phyloP scores from a whole-genome alignment of 1,139 yeast genomes.

The Saccharomyces hybrid region DNA sequence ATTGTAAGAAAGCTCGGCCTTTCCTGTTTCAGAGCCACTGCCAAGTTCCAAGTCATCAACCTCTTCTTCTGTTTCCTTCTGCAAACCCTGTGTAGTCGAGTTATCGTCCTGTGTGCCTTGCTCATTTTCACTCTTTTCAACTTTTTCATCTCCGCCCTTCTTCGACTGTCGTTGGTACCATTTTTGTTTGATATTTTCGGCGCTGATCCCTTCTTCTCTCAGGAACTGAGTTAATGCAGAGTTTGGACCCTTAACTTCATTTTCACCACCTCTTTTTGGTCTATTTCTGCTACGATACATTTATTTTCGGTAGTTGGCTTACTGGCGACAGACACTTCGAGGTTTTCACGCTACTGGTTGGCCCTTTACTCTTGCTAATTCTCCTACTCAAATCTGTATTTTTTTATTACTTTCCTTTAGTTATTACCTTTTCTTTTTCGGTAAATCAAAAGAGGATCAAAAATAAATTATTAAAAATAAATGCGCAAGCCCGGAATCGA shows the following conservation, averaged over 20 bases:
- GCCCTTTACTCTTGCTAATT: background rate
- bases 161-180: slow-evolving; percentile 37
- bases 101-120: slow-evolving; percentile 6
- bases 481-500: slow-evolving; percentile 8
- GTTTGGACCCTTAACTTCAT: slow-evolving; percentile 65
- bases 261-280: slow-evolving; percentile 27
- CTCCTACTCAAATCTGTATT: background rate
- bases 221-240: slow-evolving; percentile 72
- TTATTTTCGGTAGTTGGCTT: background rate
- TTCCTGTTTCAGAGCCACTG: slow-evolving; percentile 2
- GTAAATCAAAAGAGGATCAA: background rate
- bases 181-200: slow-evolving; percentile 66
- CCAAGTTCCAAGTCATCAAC: slow-evolving; percentile 3
- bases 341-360: background rate
- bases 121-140: slow-evolving; percentile 6
- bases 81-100: background rate
- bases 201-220: slow-evolving; percentile 77
- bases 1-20: background rate
- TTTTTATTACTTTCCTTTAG: background rate
- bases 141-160: slow-evolving; percentile 20
- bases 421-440: background rate
- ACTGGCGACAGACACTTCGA: background rate
- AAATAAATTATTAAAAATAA: background rate
- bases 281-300: slow-evolving; percentile 28
- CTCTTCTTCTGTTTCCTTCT: slow-evolving; percentile 1